Percentiles rank a stretch among this genome's conserved stretches.
These are phyloP conservation scores for Hemileccinum rubropunctum DNA, from an alignment of 768 basidiomycete species.

Conservation along the genomic window DNA sequence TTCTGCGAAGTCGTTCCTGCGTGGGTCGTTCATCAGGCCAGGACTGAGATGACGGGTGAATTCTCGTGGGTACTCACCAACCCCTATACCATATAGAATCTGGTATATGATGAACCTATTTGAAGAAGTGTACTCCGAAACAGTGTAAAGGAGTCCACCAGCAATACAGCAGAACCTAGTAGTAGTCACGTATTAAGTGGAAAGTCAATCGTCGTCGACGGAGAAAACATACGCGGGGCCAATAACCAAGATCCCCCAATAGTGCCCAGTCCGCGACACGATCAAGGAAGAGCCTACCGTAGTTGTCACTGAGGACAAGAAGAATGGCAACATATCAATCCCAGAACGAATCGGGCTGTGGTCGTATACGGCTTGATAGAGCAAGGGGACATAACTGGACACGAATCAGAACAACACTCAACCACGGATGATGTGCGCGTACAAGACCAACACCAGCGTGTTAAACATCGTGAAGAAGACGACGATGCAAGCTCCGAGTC, in stretches of 20 bases:
- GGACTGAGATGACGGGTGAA: background rate
- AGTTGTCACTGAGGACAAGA: slow-evolving; percentile 12
- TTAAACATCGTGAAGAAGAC: slow-evolving; percentile 16
- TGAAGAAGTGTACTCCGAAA: slow-evolving; percentile 7
- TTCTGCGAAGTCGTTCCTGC: slow-evolving; percentile 10
- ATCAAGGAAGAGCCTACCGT: slow-evolving; percentile 4
- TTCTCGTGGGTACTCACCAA: slow-evolving; percentile 1
- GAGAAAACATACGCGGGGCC: slow-evolving; percentile 12
- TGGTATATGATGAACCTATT: slow-evolving; percentile 9
- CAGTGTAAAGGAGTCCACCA: slow-evolving; percentile 11
- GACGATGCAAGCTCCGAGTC: slow-evolving; percentile 8
- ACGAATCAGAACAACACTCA: background rate
- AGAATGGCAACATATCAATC: slow-evolving; percentile 20
- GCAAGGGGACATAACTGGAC: slow-evolving; percentile 14
- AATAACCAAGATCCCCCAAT: slow-evolving; percentile 11
- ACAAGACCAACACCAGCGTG: slow-evolving; percentile 8
- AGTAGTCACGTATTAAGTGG: background rate
- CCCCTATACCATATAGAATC: slow-evolving; percentile 12
- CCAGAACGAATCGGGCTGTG: slow-evolving; percentile 20
- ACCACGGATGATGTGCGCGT: background rate
- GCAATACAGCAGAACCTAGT: slow-evolving; percentile 12
- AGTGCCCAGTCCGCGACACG: slow-evolving; percentile 13
- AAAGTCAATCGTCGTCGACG: background rate
- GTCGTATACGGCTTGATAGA: slow-evolving; percentile 19
- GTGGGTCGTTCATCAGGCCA: background rate